phyloP scores from a whole-genome alignment of 202 grass and related monocot species.

The Elaeis oleifera region DNA sequence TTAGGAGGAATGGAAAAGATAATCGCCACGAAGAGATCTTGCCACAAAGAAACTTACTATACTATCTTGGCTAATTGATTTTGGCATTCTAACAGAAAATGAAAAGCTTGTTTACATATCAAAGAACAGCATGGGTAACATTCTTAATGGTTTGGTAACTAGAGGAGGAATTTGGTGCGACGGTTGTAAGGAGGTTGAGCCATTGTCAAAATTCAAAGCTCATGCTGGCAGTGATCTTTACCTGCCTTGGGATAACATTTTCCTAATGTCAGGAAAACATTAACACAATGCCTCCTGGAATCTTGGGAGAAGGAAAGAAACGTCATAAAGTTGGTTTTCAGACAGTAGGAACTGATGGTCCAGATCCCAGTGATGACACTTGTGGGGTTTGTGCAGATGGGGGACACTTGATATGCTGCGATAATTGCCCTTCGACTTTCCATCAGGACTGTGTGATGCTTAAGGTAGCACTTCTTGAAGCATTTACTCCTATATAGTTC shows the following conservation, averaged over 20 bases:
- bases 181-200: slow-evolving; percentile 28
- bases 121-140: slow-evolving; percentile 2
- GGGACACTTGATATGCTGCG: slow-evolving; percentile 50
- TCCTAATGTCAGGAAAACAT: slow-evolving; percentile 34
- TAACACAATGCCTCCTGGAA: slow-evolving; percentile 33
- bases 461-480: background rate
- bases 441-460: slow-evolving; percentile 40
- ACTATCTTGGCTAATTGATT: slow-evolving; percentile 20
- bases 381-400: slow-evolving; percentile 58
- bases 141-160: slow-evolving; percentile 18
- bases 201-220: slow-evolving; percentile 19
- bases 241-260: slow-evolving; percentile 34
- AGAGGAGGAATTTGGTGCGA: slow-evolving; percentile 29
- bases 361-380: slow-evolving; percentile 46
- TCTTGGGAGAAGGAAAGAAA: slow-evolving; percentile 36
- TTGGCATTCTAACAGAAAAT: slow-evolving; percentile 7
- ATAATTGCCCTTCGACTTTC: slow-evolving; percentile 54
- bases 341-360: slow-evolving; percentile 1
- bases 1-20: background rate
- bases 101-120: slow-evolving; percentile 5
- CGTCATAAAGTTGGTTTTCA: slow-evolving; percentile 23
- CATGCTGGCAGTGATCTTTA: slow-evolving; percentile 23
- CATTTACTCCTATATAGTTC: too few species aligned
- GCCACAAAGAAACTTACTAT: slow-evolving; percentile 1
- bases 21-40: background rate